Base-by-base conservation (phyloP, 2,329 filamentous ascomycete species). In the Hymenoscyphus albidus region DNA sequence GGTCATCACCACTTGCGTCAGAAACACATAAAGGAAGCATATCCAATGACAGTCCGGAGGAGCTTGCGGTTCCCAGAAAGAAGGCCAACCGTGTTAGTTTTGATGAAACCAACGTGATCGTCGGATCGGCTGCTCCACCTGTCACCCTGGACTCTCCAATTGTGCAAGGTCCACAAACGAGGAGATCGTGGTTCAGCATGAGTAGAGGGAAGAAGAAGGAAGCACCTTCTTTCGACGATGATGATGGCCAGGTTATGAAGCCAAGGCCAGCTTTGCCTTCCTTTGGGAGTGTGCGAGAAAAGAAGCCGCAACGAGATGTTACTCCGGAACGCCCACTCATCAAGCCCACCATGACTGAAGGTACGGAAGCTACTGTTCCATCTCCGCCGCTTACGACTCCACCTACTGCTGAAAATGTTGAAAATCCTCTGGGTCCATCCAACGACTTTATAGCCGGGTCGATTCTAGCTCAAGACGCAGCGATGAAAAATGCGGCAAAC, bases 1-100 rank as follows among this genome's bases (percentile, higher is more conserved):
- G 81, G 68, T 71, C 79, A 40, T 82, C 86, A 62, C 81, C 70
- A 2, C 82, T 76, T 74, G 55, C 81, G 79, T 27, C 18, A 38
- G 48, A 16, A 31, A 0, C 71, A 67, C 14, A 22, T 22, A 40
- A 58, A 27, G n/a, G 61, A 59, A 48, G 40, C 14, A 68, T 51
- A 10, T 51, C 75, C 0, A 81, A 80, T 62, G 81, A 82, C 61
- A 74, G 74, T 22, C 63, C 70, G 5, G 72, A 74, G 10, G 70
- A 72, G 4, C 62, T 65, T 42, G 35, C 65, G 13, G 59, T 68
- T 1, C 71, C 77, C 18, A 80, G 85, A 65, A 92, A 87, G 77
- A 92, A 89, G 76, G 84, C 82, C 48, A 84, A 85, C 1, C 82
- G 90, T 31, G 90, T 93, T 58, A 97, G 92, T 77, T 97, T 93